Evolutionary conservation across 2,329 filamentous ascomycete species (phyloP), one percentile per base, ranked within the genome.

Genomic region (Pyricularia sp.): DNA sequence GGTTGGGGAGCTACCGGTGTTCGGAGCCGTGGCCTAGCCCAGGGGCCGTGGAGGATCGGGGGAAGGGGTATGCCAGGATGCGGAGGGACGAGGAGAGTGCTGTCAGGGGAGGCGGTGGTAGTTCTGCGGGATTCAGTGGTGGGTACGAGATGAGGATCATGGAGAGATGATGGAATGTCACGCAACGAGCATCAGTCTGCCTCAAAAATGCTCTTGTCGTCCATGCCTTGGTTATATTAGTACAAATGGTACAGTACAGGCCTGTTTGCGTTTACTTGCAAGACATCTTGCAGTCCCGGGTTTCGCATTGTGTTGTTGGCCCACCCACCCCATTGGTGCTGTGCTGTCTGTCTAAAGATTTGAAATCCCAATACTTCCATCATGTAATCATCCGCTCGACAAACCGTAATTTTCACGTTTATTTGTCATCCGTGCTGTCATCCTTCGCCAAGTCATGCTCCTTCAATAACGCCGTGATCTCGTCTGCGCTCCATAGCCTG

Each of bases 361-460:
- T 28, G 53, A 57, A 24, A 24, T 28, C 53, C 19, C 40, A 8
- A 49, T 49, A 49, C 40, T 49, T 57, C 24, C 53, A 57, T 57
- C 22, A 57, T 57, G 22, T 28, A 12, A 57, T 57, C 53, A 57
- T 24, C 22, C 53, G 22, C n/a, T 24, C 12, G 22, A 57, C 53
- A 22, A 28, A 55, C 26, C n/a, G 22, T 26, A 22, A 9, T 28
- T n/a, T 57, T 40, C 33, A 24, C n/a, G 28, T 66, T 66, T 80
- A 86, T 74, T 84, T 85, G 69, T 87, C 87, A 73, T 91, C 87
- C 16, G 84, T 76, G 68, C 86, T 86, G 74, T 93, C 90, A 69
- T 87, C 85, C 83, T 96, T 97, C 67, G 91, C 93, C 75, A 99
- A 79, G 71, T 93, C 93, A 73, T 99, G 93, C 82, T 97, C 91